Conservation (phyloP, 352 stramenopile species). For the Phytophthora quininea region DNA sequence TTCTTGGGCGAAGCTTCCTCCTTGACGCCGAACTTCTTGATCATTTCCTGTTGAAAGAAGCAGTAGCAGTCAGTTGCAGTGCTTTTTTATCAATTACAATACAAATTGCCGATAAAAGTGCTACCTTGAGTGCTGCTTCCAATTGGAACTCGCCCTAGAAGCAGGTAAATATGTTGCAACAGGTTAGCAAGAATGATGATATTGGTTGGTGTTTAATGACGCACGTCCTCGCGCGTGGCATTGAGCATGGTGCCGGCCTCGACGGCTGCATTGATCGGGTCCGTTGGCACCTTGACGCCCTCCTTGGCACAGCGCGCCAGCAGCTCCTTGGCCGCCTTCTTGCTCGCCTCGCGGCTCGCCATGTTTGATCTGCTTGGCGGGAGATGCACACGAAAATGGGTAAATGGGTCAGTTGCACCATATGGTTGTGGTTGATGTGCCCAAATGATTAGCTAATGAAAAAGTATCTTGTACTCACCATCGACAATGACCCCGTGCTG, state of each 20-base stretch:
- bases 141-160: conserved; percentile 74
- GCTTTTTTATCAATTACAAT: too few relatives aligned
- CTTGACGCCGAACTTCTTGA: conserved; percentile 77
- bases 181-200: not conserved
- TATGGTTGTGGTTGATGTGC: too few relatives aligned
- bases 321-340: conserved; percentile 78
- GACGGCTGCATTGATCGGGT: conserved; percentile 81
- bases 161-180: too few relatives aligned
- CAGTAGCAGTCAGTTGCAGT: too few relatives aligned
- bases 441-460: too few relatives aligned
- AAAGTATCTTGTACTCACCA: too few relatives aligned
- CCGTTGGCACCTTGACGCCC: conserved; percentile 78
- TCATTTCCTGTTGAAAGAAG: conserved; percentile 59
- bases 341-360: conserved; percentile 38
- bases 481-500: too few relatives aligned
- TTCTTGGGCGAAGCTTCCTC: conserved; percentile 40
- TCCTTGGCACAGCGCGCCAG: conserved; percentile 80
- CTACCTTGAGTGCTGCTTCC: conserved; percentile 20
- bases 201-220: conserved; percentile 1
- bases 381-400: not conserved
- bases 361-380: conserved; percentile 19
- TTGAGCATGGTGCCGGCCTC: conserved; percentile 87
- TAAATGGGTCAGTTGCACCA: too few relatives aligned
- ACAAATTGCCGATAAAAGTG: too few relatives aligned
- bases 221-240: conserved; percentile 76